Evolutionary conservation across 2,329 filamentous ascomycete genomes (phyloP).

Genomic region (Aureobasidium sp.): DNA sequence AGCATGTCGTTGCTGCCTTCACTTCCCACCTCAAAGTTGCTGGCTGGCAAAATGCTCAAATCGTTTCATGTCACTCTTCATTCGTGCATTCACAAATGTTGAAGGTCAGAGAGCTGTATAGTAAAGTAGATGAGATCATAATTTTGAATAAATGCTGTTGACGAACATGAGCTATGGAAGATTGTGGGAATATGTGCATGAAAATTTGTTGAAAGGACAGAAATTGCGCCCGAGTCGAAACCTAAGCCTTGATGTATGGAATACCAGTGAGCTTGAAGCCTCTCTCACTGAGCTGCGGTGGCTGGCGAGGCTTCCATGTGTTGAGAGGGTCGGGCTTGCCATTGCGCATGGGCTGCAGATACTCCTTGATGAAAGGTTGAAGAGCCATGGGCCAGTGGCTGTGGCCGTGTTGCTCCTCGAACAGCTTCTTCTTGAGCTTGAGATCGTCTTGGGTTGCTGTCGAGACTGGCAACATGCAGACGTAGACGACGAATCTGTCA

Average conservation of each 20-base stretch:
- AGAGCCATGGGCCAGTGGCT: conserved; percentile 17
- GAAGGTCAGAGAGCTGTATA: too few species aligned
- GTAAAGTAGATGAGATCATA: background rate
- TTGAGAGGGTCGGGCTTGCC: conserved; percentile 27
- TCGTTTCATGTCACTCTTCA: too few species aligned
- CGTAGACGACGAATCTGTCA: conserved; percentile 26
- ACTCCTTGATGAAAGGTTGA: conserved; percentile 13
- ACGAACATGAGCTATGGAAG: background rate
- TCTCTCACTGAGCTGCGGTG: conserved; percentile 33
- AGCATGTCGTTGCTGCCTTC: background rate
- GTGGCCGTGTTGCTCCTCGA: conserved; percentile 10
- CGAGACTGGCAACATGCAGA: conserved; percentile 20
- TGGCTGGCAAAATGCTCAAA: too few species aligned
- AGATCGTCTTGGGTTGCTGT: conserved; percentile 15
- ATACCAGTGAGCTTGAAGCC: conserved; percentile 41
- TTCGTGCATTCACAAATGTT: too few species aligned
- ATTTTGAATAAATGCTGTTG: background rate
- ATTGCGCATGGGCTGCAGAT: conserved; percentile 20
- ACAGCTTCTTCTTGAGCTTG: conserved; percentile 13
- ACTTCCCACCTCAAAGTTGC: too few species aligned
- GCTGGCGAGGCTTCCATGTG: conserved; percentile 31
- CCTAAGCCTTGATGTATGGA: conserved; percentile 23
- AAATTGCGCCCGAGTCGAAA: background rate
- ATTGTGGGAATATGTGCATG: background rate
- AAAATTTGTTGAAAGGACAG: background rate